Conservation (phyloP, 345 rosid genomes). For the Citrus sp. region DNA sequence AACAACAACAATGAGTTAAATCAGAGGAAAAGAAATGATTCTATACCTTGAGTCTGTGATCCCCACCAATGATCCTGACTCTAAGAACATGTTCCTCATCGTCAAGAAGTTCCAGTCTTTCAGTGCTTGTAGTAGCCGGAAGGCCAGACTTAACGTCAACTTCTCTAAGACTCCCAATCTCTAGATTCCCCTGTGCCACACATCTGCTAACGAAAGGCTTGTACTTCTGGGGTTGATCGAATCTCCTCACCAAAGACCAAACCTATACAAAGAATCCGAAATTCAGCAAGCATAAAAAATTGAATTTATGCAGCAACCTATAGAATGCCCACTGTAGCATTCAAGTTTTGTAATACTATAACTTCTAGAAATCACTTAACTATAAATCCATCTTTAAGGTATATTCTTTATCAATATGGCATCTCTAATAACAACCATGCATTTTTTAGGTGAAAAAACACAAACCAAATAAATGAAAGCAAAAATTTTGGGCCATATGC, state of each 20-base stretch:
- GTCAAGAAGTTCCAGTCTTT: slow-evolving; percentile 71
- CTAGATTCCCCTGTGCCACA: slow-evolving; percentile 58
- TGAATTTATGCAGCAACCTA: not conserved
- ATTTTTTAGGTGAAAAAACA: not conserved
- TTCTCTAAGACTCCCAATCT: slow-evolving; percentile 81
- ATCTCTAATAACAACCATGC: slow-evolving; percentile 6
- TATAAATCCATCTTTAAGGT: not conserved
- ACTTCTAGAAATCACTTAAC: not conserved
- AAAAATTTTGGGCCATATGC: not conserved
- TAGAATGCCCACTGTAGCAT: slow-evolving; percentile 2
- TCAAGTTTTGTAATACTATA: not conserved
- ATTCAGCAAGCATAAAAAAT: not conserved
- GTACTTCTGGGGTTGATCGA: slow-evolving; percentile 80
- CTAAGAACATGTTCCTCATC: slow-evolving; percentile 76
- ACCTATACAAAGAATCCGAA: slow-evolving; percentile 35
- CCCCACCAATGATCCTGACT: slow-evolving; percentile 73
- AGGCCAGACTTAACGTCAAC: slow-evolving; percentile 81
- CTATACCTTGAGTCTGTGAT: slow-evolving; percentile 74
- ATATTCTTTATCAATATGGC: not conserved
- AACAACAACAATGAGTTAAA: not conserved
- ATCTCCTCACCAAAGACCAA: slow-evolving; percentile 82
- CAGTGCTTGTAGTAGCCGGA: slow-evolving; percentile 81
- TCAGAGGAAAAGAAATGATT: not conserved
- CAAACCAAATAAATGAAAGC: not conserved
- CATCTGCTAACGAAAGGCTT: slow-evolving; percentile 79